phyloP scores from a whole-genome alignment of 192 early-diverging fungal genomes.

The Spizellomyces sp. region DNA sequence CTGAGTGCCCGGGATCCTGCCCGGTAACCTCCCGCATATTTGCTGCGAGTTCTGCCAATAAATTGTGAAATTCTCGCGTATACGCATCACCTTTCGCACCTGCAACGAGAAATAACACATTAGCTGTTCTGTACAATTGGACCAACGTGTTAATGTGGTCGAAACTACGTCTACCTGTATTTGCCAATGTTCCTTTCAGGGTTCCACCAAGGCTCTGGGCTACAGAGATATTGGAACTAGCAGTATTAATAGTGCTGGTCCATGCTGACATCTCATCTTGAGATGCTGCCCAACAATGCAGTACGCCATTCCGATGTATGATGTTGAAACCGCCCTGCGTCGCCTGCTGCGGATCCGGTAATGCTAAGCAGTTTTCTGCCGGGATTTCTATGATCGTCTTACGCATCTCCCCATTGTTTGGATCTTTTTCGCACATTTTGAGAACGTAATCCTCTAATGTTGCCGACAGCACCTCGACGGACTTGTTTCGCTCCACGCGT shows the following conservation, averaged over 20 bases:
- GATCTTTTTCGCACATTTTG: neutral
- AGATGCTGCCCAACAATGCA: neutral
- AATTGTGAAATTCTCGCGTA: neutral
- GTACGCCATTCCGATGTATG: conserved; percentile 17
- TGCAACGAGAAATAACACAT: neutral
- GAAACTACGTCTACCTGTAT: neutral
- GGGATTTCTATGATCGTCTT: neutral
- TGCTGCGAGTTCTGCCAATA: neutral
- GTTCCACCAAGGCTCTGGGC: neutral
- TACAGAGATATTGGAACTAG: conserved; percentile 21
- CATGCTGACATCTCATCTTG: neutral
- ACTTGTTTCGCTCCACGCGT: neutral
- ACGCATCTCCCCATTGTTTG: neutral
- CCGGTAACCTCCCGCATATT: neutral
- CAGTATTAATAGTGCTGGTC: conserved; percentile 21
- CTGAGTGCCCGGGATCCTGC: neutral
- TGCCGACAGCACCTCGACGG: neutral
- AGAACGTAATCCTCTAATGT: conserved; percentile 9
- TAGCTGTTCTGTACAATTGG: neutral
- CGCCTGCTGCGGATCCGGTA: conserved; percentile 4
- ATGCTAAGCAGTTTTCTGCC: neutral
- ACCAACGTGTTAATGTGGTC: neutral
- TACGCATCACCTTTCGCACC: neutral
- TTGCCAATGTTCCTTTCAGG: neutral
- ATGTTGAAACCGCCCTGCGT: neutral